Percentiles rank a stretch among this genome's conserved stretches.
Conservation (phyloP, 2,329 filamentous ascomycete species). For the Orbilia ellipsospora region DNA sequence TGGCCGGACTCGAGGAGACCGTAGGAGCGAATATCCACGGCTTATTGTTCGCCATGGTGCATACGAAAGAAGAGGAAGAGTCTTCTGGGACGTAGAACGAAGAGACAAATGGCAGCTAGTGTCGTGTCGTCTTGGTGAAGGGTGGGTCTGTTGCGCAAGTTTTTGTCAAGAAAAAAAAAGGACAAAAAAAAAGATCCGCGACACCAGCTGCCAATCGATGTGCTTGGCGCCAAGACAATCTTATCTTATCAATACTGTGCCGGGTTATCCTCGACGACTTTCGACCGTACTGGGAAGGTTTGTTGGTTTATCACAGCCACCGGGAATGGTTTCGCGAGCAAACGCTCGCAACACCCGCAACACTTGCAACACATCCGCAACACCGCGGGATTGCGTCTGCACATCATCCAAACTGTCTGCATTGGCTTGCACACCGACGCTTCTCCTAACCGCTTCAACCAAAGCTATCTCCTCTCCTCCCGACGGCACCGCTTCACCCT, state of each 20-base stretch:
- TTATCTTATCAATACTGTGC: too few relatives aligned
- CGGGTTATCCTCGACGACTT: not conserved
- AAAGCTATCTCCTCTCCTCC: not conserved
- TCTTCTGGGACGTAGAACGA: not conserved
- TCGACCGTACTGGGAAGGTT: too few relatives aligned
- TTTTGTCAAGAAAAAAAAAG: not conserved
- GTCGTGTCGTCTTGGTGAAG: not conserved
- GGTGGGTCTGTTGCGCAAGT: conserved; percentile 10
- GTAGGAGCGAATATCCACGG: conserved; percentile 20
- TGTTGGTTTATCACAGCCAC: not conserved
- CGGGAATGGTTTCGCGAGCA: not conserved
- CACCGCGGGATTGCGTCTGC: not conserved
- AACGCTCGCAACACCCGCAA: not conserved
- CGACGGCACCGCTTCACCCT: not conserved
- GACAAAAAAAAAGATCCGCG: conserved; percentile 9
- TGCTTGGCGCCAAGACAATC: conserved; percentile 2
- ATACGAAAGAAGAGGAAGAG: not conserved
- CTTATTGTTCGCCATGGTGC: conserved; percentile 16
- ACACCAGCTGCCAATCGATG: conserved; percentile 2
- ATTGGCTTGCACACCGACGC: not conserved
- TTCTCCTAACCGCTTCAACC: conserved; percentile 14
- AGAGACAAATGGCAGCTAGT: not conserved
- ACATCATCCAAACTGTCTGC: not conserved
- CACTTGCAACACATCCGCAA: not conserved
- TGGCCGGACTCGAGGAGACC: not conserved